phyloP scores from a whole-genome alignment of 371 early-diverging fungal species.

The Thermomucor indicae-seudaticae region DNA sequence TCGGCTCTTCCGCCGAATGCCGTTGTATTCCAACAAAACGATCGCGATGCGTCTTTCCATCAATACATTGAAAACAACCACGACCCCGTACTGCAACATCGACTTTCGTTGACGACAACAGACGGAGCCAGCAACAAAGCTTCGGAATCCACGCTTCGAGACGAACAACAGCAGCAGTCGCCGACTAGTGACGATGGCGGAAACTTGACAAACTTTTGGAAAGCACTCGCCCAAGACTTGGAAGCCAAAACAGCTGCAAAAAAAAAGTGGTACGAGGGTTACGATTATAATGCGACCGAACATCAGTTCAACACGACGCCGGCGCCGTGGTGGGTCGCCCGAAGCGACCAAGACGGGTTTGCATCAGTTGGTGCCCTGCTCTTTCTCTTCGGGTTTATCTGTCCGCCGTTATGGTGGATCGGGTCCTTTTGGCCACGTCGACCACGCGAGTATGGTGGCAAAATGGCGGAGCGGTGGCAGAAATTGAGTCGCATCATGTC shows the following conservation, averaged over 20 bases:
- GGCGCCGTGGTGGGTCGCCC: slow-evolving; percentile 23
- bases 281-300: slow-evolving; percentile 7
- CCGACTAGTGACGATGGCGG: neutral
- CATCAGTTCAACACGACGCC: neutral
- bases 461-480: slow-evolving; percentile 47
- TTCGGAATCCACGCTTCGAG: slow-evolving; percentile 6
- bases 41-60: slow-evolving; percentile 5
- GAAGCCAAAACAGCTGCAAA: slow-evolving; percentile 2
- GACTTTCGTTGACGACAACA: slow-evolving; percentile 6
- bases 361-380: slow-evolving; percentile 26
- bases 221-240: slow-evolving; percentile 8
- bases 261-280: slow-evolving; percentile 5
- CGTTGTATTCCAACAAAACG: slow-evolving; percentile 1
- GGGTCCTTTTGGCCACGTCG: slow-evolving; percentile 34
- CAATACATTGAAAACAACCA: slow-evolving; percentile 5
- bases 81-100: slow-evolving; percentile 5
- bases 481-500: slow-evolving; percentile 36
- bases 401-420: slow-evolving; percentile 45
- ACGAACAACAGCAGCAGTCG: neutral
- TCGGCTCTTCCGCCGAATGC: slow-evolving; percentile 9
- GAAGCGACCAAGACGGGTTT: slow-evolving; percentile 30
- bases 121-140: slow-evolving; percentile 1
- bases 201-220: slow-evolving; percentile 4
- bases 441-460: slow-evolving; percentile 25
- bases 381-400: slow-evolving; percentile 42